Base-by-base conservation (phyloP, 805 yeast species). In the Candida nonsorbophila region DNA sequence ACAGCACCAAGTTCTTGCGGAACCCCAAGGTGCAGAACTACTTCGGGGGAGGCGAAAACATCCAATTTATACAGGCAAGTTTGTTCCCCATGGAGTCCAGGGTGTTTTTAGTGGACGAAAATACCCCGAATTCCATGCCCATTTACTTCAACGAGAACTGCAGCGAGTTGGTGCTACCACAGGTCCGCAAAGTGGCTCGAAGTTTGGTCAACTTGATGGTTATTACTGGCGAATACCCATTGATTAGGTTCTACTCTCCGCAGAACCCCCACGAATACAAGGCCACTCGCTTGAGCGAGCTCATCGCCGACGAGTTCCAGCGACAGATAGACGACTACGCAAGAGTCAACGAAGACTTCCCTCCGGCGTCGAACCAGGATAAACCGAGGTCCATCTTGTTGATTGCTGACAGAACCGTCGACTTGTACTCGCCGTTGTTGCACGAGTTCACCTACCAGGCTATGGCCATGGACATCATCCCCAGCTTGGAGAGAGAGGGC, bases 371-470 rank as follows among this genome's bases (percentile, higher is more conserved):
- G 2, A 56, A 60, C 7, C 59, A 65, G 8, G 66, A 38, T 19
- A 72, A 84, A 41, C 84, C 85, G 13, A 67, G 92, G 37, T 72
- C 95, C 0, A 67, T 84, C 0, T 67, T 90, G 40, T 54, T 92
- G 19, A 74, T 92, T 12, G 65, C 84, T 2, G 98, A 92, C 54
- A 69, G 99, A 38, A 70, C 94, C 2, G 51, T 87, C 50, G 98
- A 94, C 52, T 62, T 82, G 27, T 74, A 74, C 44, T 83, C 92
- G 5, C 95, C 97, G 0, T 51, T 92, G 26, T 56, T 88, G 31
- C 97, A 92, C 53, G 95, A 86, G 51, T 85, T 88, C 55, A 74
- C 81, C 14, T 92, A 88, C 55, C 94, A 90, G 56, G 88, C 97
- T 4, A 79, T 88, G 84, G 82, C 88, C 12, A 80, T 81, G 60